phyloP scores from a whole-genome alignment of 768 basidiomycete species.

The Trametopsis cervina region DNA sequence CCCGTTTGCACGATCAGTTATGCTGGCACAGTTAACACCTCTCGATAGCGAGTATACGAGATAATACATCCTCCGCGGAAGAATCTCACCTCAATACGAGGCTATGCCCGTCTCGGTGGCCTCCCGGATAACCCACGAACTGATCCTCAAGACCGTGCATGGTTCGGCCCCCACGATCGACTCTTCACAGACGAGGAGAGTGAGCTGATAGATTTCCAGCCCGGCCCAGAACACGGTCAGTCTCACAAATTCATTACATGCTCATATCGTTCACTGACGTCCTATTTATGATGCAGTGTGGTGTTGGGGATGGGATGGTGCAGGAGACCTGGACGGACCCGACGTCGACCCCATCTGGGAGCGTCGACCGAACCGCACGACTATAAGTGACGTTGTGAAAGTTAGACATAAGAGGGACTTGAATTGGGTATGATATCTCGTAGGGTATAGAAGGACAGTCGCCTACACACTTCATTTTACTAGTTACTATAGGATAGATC shows the following conservation, averaged over 20 bases:
- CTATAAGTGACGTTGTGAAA: constrained; percentile 45
- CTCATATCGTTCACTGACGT: background rate
- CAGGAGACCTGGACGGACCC: constrained; percentile 94
- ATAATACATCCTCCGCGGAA: constrained; percentile 87
- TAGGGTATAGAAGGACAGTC: too few relatives aligned
- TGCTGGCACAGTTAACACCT: background rate
- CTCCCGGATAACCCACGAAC: constrained; percentile 93
- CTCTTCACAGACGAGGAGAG: constrained; percentile 87
- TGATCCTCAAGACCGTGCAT: constrained; percentile 94
- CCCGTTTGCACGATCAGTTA: background rate
- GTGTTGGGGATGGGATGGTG: constrained; percentile 99
- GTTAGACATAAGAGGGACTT: constrained; percentile 54
- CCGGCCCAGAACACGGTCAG: constrained; percentile 85
- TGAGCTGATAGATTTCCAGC: constrained; percentile 64
- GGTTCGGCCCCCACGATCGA: constrained; percentile 97
- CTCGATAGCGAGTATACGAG: constrained; percentile 77
- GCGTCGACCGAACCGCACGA: constrained; percentile 61
- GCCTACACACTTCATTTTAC: too few relatives aligned
- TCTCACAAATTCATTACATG: constrained; percentile 12
- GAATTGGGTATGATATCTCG: constrained; percentile 3
- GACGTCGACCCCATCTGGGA: constrained; percentile 99
- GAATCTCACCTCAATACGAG: constrained; percentile 94
- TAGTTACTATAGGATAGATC: too few relatives aligned
- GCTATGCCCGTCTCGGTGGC: constrained; percentile 92
- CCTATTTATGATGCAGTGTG: constrained; percentile 57